These are phyloP conservation scores for Tephrocybe sp. DNA, from an alignment of 768 basidiomycete genomes.

Conservation along the genomic window DNA sequence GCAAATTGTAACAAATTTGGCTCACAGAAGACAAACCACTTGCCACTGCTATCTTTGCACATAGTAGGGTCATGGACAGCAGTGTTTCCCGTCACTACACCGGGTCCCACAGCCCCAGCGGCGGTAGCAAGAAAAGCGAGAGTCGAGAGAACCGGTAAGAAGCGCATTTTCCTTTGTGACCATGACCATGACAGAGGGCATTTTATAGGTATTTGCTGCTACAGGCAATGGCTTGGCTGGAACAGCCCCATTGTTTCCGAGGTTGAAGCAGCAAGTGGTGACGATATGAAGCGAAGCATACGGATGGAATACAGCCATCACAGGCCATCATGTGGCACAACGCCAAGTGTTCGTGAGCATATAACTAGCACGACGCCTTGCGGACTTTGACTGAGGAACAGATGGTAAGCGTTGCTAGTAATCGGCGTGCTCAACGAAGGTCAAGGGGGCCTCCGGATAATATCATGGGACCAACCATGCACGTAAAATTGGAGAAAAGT, in stretches of 20 bases:
- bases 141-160: neutral
- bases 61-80: slow-evolving; percentile 47
- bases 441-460: neutral
- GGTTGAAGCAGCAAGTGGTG: neutral
- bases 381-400: no score
- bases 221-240: neutral
- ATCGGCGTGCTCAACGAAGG: no score
- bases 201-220: neutral
- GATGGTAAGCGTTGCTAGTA: no score
- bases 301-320: slow-evolving; percentile 41
- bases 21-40: slow-evolving; percentile 48
- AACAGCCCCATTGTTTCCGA: neutral
- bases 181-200: neutral
- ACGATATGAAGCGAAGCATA: slow-evolving; percentile 31
- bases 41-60: slow-evolving; percentile 46
- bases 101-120: slow-evolving; percentile 27
- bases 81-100: slow-evolving; percentile 37
- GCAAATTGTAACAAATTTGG: neutral
- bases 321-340: slow-evolving; percentile 36
- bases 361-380: neutral
- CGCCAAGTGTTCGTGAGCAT: slow-evolving; percentile 25
- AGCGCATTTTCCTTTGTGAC: slow-evolving; percentile 33
- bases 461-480: neutral
- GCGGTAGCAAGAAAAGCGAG: slow-evolving; percentile 1
- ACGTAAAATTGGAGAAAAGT: neutral